Percentiles rank a stretch among this genome's conserved stretches.
Evolutionary conservation across 345 rosid genomes (phyloP).

Genomic region (Rubroshorea leprosula): DNA sequence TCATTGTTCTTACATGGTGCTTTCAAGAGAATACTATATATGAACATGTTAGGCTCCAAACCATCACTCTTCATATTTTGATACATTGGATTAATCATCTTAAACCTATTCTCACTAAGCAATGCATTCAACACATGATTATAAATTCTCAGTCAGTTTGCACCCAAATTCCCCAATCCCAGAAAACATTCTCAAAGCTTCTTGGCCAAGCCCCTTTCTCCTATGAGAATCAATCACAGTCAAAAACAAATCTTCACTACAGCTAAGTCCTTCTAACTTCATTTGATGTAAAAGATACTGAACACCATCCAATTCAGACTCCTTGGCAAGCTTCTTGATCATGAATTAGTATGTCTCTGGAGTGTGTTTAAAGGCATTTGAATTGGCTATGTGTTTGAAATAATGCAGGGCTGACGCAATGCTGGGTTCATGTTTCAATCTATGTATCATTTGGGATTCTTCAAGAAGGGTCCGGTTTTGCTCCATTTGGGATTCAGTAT

Average conservation of each 20-base stretch:
- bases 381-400: no score
- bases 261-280: constrained; percentile 72
- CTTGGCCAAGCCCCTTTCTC: constrained; percentile 48
- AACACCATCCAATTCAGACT: constrained; percentile 50
- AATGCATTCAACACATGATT: constrained; percentile 74
- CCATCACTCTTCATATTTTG: constrained; percentile 80
- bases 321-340: constrained; percentile 52
- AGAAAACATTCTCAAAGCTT: constrained; percentile 76
- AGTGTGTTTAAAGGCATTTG: no score
- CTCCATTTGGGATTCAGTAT: constrained; percentile 17
- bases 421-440: constrained; percentile 45
- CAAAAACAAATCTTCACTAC: constrained; percentile 60
- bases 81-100: constrained; percentile 58
- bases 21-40: constrained; percentile 73
- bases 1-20: constrained; percentile 80
- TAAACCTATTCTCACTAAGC: constrained; percentile 62
- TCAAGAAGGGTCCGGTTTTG: constrained; percentile 19
- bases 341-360: no score
- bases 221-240: constrained; percentile 48
- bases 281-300: constrained; percentile 86
- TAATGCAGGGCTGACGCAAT: no score
- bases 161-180: constrained; percentile 77
- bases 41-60: constrained; percentile 69
- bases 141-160: constrained; percentile 61
- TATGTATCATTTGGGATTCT: constrained; percentile 45